Base-by-base conservation (phyloP, 1,284 basidiomycete species). In the Clitocybe nebularis region DNA sequence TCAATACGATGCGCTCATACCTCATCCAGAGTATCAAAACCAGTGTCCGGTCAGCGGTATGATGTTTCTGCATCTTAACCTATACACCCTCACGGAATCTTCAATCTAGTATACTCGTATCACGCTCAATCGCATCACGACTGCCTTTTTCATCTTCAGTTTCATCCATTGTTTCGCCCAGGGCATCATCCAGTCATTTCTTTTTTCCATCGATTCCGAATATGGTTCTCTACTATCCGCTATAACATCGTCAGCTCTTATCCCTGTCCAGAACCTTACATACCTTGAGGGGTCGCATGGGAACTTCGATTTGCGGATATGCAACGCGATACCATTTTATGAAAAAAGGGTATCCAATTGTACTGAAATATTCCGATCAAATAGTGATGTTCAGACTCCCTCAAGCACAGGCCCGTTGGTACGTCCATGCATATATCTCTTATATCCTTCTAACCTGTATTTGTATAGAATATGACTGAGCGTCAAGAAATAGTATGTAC, bases 301-400 rank as follows among this genome's bases (percentile, higher is more conserved):
- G 5, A 39, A 62, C 13, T 62, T 66, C 16, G 57, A 56, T 21
- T 58, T 79, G 36, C 59, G 60, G 33, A 62, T 79, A 44, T 81
- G 78, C 56, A 55, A 64, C 26, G 60, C 72, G 29, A 62, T 76
- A n/a, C 75, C 77, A 0, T n/a, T n/a, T n/a, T n/a, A n/a, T n/a
- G n/a, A n/a, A n/a, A 50, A 61, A 9, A 58, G 55, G 38, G 4
- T 44, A n/a, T 9, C 7, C 11, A 40, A 52, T 40, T 71, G 68
- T 47, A 48, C 40, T 4, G 56, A 57, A 23, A 50, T 71, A 21
- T 71, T 69, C 43, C 48, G 56, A 30, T 61, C 64, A 1, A 50
- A 46, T 5, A 41, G 46, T 23, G 54, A 58, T 23, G 36, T 34
- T n/a, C 43, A 50, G n/a, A 46, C 41, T 36, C n/a, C 28, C 28